Conservation (phyloP, 164 flowering plant genomes). For the Santalum album region DNA sequence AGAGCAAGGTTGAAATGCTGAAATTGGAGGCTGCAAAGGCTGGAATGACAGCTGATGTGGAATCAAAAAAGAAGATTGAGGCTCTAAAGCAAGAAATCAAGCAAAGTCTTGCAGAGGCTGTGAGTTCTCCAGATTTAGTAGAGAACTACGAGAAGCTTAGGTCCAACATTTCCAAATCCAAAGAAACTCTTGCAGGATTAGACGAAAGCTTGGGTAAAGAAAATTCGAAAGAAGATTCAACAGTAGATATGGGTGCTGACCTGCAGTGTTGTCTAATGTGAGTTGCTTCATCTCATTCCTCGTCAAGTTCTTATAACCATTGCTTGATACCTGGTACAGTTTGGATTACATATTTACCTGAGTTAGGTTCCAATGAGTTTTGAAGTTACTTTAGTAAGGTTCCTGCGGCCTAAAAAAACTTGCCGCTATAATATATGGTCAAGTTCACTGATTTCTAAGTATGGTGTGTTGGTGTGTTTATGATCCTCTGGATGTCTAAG, state of each 20-base stretch:
- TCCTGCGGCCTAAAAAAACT: too few species aligned
- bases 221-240: constrained; percentile 16
- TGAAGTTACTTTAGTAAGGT: too few species aligned
- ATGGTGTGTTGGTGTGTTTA: too few species aligned
- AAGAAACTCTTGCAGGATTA: constrained; percentile 20
- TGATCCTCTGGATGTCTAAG: too few species aligned
- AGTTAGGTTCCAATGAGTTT: too few species aligned
- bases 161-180: constrained; percentile 31
- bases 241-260: constrained; percentile 22
- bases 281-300: too few species aligned
- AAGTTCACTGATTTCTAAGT: too few species aligned
- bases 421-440: too few species aligned
- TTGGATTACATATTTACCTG: too few species aligned
- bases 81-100: constrained; percentile 46
- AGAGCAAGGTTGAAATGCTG: constrained; percentile 48
- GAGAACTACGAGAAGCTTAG: constrained; percentile 45
- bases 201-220: constrained; percentile 28
- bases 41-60: constrained; percentile 41
- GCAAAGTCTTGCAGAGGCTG: constrained; percentile 39
- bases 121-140: constrained; percentile 32
- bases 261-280: constrained; percentile 30
- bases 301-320: too few species aligned
- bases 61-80: constrained; percentile 42
- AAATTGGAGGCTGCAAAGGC: constrained; percentile 44
- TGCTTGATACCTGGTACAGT: too few species aligned